Percentiles rank a stretch among this genome's conserved stretches.
phyloP scores from a whole-genome alignment of 768 basidiomycete genomes.

The Pleurotus tuoliensis region DNA sequence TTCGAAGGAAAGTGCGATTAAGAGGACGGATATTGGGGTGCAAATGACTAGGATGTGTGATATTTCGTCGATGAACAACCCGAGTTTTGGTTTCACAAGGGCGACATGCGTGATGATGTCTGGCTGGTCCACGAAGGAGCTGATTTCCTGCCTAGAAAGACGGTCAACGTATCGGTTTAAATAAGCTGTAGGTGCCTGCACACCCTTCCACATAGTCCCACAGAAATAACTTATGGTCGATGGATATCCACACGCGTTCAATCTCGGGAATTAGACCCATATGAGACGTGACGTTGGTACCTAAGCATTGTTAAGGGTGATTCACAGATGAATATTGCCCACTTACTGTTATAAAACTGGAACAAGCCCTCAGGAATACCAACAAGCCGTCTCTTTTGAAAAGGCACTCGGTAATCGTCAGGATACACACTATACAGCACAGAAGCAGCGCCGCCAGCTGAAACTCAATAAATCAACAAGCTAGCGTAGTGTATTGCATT shows the following conservation, averaged over 20 bases:
- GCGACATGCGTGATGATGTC: conserved; percentile 89
- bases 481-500: background rate
- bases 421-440: conserved; percentile 75
- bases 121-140: conserved; percentile 86
- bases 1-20: conserved; percentile 75
- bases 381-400: conserved; percentile 72
- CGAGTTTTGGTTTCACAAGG: conserved; percentile 79
- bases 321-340: background rate
- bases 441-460: conserved; percentile 67
- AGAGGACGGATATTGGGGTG: conserved; percentile 76
- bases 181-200: conserved; percentile 21
- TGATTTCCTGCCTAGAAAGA: conserved; percentile 72
- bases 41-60: conserved; percentile 85
- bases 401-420: conserved; percentile 75
- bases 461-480: background rate
- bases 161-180: background rate
- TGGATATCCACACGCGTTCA: conserved; percentile 92
- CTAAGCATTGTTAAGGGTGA: conserved; percentile 29
- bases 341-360: conserved; percentile 72
- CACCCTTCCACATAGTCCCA: conserved; percentile 98
- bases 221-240: conserved; percentile 89
- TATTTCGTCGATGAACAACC: conserved; percentile 93
- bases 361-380: conserved; percentile 78
- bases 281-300: conserved; percentile 65
- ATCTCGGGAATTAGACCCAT: conserved; percentile 93